Percentiles rank a stretch among this genome's conserved stretches.
Evolutionary conservation across 1,284 basidiomycete genomes (phyloP).

Genomic region (Cutaneotrichosporon cutaneum): DNA sequence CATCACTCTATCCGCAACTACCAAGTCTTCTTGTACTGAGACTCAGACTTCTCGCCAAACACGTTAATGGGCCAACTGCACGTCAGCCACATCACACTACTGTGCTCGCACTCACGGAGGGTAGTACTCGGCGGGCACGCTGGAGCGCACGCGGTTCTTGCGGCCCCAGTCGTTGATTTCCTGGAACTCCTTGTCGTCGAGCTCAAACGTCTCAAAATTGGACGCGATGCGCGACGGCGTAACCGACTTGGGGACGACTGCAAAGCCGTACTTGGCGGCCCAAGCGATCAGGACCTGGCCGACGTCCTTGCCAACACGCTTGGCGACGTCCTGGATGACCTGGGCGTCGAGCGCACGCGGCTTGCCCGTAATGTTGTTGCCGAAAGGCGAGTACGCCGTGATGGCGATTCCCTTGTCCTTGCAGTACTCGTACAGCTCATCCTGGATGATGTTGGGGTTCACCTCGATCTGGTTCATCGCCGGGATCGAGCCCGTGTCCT

Average conservation of each 20-base stretch:
- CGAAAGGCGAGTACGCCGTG: slow-evolving; percentile 52
- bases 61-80: slow-evolving; percentile 65
- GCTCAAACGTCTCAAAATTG: slow-evolving; percentile 68
- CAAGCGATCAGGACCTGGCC: slow-evolving; percentile 72
- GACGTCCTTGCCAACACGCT: slow-evolving; percentile 60
- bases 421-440: slow-evolving; percentile 46
- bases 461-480: slow-evolving; percentile 80
- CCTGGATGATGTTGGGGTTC: slow-evolving; percentile 61
- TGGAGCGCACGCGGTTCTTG: slow-evolving; percentile 60
- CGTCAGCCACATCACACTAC: neutral
- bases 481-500: slow-evolving; percentile 72
- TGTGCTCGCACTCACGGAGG: slow-evolving; percentile 19
- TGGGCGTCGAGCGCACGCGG: slow-evolving; percentile 44
- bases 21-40: slow-evolving; percentile 22
- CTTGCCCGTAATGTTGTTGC: slow-evolving; percentile 58
- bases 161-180: slow-evolving; percentile 61
- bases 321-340: slow-evolving; percentile 63
- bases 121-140: slow-evolving; percentile 63
- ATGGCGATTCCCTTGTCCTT: slow-evolving; percentile 72
- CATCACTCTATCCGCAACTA: neutral
- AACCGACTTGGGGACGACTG: slow-evolving; percentile 71
- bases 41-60: slow-evolving; percentile 65
- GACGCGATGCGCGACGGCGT: slow-evolving; percentile 56
- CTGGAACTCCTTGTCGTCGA: slow-evolving; percentile 64
- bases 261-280: slow-evolving; percentile 55